phyloP scores from a whole-genome alignment of 1,139 yeast genomes.

The Hemisphaericaspora subhashii region DNA sequence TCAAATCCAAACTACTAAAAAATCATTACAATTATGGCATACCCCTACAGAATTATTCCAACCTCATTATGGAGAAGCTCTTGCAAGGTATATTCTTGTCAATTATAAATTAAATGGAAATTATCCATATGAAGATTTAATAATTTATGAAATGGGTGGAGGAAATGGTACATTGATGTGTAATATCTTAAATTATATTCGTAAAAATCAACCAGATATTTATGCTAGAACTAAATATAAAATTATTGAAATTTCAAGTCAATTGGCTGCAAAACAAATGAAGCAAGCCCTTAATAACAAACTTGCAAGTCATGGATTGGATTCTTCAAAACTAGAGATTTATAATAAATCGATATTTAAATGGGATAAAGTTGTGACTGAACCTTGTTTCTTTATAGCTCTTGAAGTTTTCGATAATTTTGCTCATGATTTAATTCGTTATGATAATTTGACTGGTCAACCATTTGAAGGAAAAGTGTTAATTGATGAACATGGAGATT shows the following conservation, averaged over 20 bases:
- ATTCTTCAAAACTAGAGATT: constrained; percentile 53
- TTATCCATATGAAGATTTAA: constrained; percentile 63
- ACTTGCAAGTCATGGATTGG: constrained; percentile 41
- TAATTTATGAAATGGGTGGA: constrained; percentile 87
- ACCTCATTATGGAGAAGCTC: constrained; percentile 82
- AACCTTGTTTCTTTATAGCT: constrained; percentile 79
- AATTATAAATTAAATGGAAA: constrained; percentile 62
- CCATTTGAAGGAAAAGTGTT: constrained; percentile 82
- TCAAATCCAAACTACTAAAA: constrained; percentile 22
- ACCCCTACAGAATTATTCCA: constrained; percentile 85
- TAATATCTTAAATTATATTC: constrained; percentile 69
- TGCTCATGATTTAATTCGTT: constrained; percentile 78
- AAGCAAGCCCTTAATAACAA: constrained; percentile 36
- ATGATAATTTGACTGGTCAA: constrained; percentile 64
- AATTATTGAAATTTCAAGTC: constrained; percentile 74
- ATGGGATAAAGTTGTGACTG: constrained; percentile 63
- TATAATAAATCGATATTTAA: constrained; percentile 75
- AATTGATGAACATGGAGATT: constrained; percentile 73
- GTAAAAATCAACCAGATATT: constrained; percentile 66
- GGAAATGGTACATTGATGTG: constrained; percentile 88
- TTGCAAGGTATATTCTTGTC: constrained; percentile 72
- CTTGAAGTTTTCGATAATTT: constrained; percentile 85
- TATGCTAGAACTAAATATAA: constrained; percentile 67
- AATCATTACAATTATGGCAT: constrained; percentile 77
- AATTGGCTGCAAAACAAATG: constrained; percentile 65